Conservation (phyloP, 306 rosid species). For the Macrotyloma uniflorum region DNA sequence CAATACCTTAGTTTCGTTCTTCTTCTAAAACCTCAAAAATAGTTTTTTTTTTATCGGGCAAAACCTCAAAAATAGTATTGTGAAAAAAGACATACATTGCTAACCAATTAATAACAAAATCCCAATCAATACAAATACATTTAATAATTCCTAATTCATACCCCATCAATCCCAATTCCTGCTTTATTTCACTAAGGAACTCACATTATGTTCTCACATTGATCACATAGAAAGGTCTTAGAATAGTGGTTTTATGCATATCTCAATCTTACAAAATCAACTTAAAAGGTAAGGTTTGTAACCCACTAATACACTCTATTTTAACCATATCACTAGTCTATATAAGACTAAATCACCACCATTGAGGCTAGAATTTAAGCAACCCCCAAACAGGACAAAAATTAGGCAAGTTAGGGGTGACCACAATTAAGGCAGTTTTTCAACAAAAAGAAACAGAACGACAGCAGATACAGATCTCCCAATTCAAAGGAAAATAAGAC, state of each 20-base stretch:
- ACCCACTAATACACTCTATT: no score
- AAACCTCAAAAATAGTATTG: background rate
- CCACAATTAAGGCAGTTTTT: no score
- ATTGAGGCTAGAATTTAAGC: no score
- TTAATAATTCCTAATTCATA: background rate
- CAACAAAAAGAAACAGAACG: background rate
- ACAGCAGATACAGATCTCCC: background rate
- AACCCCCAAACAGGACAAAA: no score
- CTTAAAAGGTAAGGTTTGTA: no score
- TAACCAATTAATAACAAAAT: background rate
- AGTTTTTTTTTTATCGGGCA: no score
- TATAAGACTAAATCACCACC: no score
- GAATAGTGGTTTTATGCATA: no score
- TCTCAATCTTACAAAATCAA: no score
- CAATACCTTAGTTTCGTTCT: background rate
- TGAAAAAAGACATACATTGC: background rate
- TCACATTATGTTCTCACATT: background rate
- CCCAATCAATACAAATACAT: background rate
- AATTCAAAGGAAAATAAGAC: slow-evolving; percentile 20
- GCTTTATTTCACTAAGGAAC: background rate
- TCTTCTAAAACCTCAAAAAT: background rate
- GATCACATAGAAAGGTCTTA: background rate
- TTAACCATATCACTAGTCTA: no score
- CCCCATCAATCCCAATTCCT: background rate
- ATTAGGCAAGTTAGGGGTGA: no score